Evolutionary conservation across 2,329 filamentous ascomycete genomes (phyloP).

Genomic region (Diaporthe velutina): DNA sequence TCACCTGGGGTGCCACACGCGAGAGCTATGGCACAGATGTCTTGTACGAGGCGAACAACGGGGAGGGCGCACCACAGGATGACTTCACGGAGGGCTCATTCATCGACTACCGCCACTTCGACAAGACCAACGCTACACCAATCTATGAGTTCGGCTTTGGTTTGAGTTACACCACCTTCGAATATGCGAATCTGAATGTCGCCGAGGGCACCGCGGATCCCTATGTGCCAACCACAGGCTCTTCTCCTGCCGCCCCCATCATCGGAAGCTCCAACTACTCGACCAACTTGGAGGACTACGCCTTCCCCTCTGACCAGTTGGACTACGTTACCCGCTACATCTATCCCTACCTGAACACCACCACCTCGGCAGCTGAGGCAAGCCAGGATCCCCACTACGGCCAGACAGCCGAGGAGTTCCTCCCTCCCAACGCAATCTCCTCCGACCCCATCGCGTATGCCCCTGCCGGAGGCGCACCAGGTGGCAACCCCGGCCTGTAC

Average conservation of each 20-base stretch:
- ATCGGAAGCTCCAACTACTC: slow-evolving; percentile 76
- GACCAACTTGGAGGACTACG: slow-evolving; percentile 73
- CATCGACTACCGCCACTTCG: slow-evolving; percentile 85
- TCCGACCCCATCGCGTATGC: slow-evolving; percentile 68
- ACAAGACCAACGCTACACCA: slow-evolving; percentile 73
- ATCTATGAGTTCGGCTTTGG: slow-evolving; percentile 88
- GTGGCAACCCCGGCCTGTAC: slow-evolving; percentile 75
- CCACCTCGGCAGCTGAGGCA: slow-evolving; percentile 66
- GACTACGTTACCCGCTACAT: slow-evolving; percentile 68
- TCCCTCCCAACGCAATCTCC: slow-evolving; percentile 71
- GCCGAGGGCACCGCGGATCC: slow-evolving; percentile 59
- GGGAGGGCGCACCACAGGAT: slow-evolving; percentile 73
- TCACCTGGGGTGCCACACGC: slow-evolving; percentile 80
- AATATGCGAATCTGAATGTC: slow-evolving; percentile 77
- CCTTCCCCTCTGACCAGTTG: slow-evolving; percentile 72
- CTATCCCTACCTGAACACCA: slow-evolving; percentile 79
- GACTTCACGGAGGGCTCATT: slow-evolving; percentile 84
- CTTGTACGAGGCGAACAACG: slow-evolving; percentile 78
- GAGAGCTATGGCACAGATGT: slow-evolving; percentile 78
- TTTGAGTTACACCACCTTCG: slow-evolving; percentile 83
- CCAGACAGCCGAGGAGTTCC: slow-evolving; percentile 66
- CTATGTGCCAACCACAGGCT: slow-evolving; percentile 72
- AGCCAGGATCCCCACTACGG: slow-evolving; percentile 73
- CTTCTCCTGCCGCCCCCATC: slow-evolving; percentile 72
- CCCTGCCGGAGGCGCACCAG: slow-evolving; percentile 61